These are phyloP conservation scores for Rauvolfia tetraphylla DNA, from an alignment of 257 asterid species.

Conservation along the genomic window DNA sequence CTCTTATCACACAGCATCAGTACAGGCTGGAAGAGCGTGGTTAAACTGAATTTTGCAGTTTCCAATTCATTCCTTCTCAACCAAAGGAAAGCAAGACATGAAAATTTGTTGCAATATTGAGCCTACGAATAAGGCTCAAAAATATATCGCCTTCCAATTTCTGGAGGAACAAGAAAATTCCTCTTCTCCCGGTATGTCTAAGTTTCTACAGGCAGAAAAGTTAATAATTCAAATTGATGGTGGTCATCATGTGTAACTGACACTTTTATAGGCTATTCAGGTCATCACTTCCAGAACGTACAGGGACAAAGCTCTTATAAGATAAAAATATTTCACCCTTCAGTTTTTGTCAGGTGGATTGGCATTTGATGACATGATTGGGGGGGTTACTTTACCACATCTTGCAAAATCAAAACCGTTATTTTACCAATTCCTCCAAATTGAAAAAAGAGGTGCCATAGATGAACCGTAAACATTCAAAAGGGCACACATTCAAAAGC, in stretches of 20 bases:
- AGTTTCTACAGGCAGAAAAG: neutral
- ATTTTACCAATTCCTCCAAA: neutral
- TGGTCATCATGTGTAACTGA: neutral
- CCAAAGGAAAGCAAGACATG: neutral
- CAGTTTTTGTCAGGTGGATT: neutral
- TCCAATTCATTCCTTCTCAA: neutral
- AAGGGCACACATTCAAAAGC: constrained; percentile 24
- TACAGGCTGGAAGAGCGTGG: no score
- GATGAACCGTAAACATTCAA: constrained; percentile 3
- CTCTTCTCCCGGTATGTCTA: neutral
- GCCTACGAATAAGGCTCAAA: neutral
- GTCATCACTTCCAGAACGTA: neutral
- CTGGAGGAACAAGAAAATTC: neutral
- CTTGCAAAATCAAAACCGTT: neutral
- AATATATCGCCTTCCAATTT: neutral
- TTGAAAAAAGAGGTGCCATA: neutral
- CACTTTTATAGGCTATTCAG: neutral
- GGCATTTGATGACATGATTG: neutral
- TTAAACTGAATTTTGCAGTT: neutral
- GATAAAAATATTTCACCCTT: neutral
- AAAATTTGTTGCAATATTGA: neutral
- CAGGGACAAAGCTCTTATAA: neutral
- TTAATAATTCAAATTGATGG: neutral
- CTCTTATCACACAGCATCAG: neutral
- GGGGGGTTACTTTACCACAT: neutral